Percentiles rank a stretch among this genome's conserved stretches.
phyloP scores from a whole-genome alignment of 306 rosid genomes.

The Bauhinia variegata region DNA sequence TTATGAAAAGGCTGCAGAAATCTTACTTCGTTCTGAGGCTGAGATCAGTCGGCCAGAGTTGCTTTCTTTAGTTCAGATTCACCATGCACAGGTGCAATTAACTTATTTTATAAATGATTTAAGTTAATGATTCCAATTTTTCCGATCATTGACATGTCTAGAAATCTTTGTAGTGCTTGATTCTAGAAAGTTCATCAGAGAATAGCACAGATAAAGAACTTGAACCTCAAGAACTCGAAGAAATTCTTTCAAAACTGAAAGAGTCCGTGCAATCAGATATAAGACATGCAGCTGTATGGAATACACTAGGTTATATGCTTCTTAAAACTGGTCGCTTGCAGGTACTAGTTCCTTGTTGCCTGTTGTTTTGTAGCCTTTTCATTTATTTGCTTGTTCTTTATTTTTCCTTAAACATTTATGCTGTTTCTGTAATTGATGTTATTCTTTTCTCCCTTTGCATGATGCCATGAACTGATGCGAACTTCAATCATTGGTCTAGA shows the following conservation, averaged over 20 bases:
- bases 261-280: constrained; percentile 79
- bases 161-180: constrained; percentile 69
- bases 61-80: constrained; percentile 86
- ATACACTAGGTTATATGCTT: constrained; percentile 83
- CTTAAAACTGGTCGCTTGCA: constrained; percentile 82
- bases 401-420: constrained; percentile 20
- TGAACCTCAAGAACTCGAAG: constrained; percentile 79
- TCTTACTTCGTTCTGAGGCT: constrained; percentile 71
- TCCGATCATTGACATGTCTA: constrained; percentile 47
- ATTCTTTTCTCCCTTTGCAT: constrained; percentile 19
- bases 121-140: constrained; percentile 29
- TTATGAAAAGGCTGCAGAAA: constrained; percentile 90
- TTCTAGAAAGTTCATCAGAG: constrained; percentile 78
- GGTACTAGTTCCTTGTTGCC: constrained; percentile 47
- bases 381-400: constrained; percentile 27
- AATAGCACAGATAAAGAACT: constrained; percentile 76
- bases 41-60: constrained; percentile 83
- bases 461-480: constrained; percentile 40
- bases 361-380: neutral
- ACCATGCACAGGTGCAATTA: constrained; percentile 87
- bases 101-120: constrained; percentile 32
- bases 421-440: constrained; percentile 29
- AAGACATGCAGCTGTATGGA: constrained; percentile 93
- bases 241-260: constrained; percentile 70
- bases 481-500: constrained; percentile 49